phyloP scores from a whole-genome alignment of 73 alveolate species.

The Paramecium biaurelia region DNA sequence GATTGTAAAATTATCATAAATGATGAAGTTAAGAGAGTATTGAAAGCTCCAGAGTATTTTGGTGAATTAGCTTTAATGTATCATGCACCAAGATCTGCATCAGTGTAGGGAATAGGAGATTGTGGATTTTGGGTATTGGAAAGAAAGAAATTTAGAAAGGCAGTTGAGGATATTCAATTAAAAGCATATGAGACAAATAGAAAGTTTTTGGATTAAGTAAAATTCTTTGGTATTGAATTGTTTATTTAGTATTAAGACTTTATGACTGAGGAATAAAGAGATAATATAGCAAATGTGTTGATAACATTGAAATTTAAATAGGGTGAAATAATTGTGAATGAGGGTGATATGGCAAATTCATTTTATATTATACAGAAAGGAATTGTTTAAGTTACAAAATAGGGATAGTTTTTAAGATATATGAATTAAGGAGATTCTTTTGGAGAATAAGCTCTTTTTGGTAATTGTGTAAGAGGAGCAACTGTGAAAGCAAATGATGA shows the following conservation, averaged over 20 bases:
- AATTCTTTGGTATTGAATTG: conserved; percentile 48
- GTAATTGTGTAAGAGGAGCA: conserved; percentile 70
- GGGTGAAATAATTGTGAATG: conserved; percentile 65
- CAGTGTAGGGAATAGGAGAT: conserved; percentile 56
- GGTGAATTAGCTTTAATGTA: conserved; percentile 80
- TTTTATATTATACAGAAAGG: conserved; percentile 65
- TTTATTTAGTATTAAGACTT: neutral
- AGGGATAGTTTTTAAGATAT: conserved; percentile 57
- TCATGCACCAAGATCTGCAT: conserved; percentile 67
- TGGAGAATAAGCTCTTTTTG: conserved; percentile 70
- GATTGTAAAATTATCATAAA: conserved; percentile 56
- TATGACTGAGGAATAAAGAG: conserved; percentile 64
- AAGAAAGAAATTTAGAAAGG: conserved; percentile 66
- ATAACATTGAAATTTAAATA: conserved; percentile 55
- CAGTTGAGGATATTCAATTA: conserved; percentile 57
- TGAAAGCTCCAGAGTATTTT: conserved; percentile 65
- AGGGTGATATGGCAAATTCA: conserved; percentile 69
- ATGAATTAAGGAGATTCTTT: conserved; percentile 68
- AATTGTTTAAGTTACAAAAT: conserved; percentile 52
- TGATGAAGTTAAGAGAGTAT: conserved; percentile 45
- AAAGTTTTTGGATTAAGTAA: conserved; percentile 62
- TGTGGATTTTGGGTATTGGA: conserved; percentile 71
- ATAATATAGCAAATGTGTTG: conserved; percentile 56
- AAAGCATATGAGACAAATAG: conserved; percentile 59
- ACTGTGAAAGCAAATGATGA: conserved; percentile 62